These are phyloP conservation scores for Saccharomycopsis vini DNA, from an alignment of 805 yeast genomes.

Conservation along the genomic window DNA sequence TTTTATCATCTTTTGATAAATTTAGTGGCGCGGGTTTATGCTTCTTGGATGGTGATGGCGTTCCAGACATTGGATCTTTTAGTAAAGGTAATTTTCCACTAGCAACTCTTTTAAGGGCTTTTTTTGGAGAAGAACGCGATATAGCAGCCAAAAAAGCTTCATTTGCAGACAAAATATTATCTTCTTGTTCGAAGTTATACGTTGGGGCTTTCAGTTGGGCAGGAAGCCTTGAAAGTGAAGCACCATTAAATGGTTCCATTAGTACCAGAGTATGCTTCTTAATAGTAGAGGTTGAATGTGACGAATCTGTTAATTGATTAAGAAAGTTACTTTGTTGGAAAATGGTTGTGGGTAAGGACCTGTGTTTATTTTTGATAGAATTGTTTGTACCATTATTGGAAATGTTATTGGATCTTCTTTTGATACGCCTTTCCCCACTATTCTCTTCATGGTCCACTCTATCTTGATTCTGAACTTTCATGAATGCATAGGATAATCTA, in stretches of 20 bases:
- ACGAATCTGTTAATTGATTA: background rate
- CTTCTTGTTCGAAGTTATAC: constrained; percentile 18
- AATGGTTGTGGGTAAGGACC: constrained; percentile 11
- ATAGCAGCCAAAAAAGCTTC: constrained; percentile 19
- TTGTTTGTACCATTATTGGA: background rate
- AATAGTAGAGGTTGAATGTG: background rate
- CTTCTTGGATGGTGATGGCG: background rate
- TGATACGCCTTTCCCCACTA: background rate
- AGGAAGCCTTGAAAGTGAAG: no score
- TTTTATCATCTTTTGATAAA: constrained; percentile 6
- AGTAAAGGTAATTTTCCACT: background rate
- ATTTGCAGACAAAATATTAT: constrained; percentile 15
- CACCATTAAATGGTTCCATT: constrained; percentile 18
- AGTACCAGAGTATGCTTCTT: constrained; percentile 1
- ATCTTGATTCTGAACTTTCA: constrained; percentile 22
- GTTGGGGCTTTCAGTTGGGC: background rate
- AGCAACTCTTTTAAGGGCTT: background rate
- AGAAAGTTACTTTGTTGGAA: constrained; percentile 6
- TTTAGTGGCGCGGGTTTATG: background rate
- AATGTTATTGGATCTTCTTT: constrained; percentile 3
- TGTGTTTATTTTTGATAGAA: constrained; percentile 8
- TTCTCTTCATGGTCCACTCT: background rate
- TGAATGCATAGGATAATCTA: constrained; percentile 24
- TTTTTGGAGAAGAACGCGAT: constrained; percentile 11
- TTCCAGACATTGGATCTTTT: background rate